Evolutionary conservation across 768 basidiomycete species (phyloP), one percentile per base, ranked within the genome.

Genomic region (Austroboletus eburneus): DNA sequence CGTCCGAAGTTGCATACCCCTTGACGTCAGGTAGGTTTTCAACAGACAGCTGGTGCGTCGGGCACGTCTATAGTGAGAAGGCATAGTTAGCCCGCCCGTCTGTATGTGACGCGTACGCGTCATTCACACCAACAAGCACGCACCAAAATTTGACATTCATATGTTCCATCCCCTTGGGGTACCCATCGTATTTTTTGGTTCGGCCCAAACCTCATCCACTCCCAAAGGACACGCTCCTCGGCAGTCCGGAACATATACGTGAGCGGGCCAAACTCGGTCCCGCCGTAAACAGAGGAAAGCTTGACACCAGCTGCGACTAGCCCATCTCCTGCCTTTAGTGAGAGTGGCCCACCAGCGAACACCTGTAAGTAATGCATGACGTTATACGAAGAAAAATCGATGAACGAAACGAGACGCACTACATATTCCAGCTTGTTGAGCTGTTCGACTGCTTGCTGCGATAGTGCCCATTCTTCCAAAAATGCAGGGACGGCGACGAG

Each of bases 1-100:
- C n/a, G n/a, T 77, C 76, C 3, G 67, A 69, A 10, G 69, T 75
- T 2, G 69, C 69, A 39, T 75, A 76, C 12, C 75, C 75, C 34
- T 53, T 58, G 5, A 62, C 58, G 29, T 77, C 67, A 3, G 54
- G 49, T 5, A 73, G 21, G 39, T 74, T 74, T 22, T 68, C 63
- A 3, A 68, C 54, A 3, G 63, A 55, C 1, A 61, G 49, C 13
- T 55, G 52, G 46, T 68, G 63, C 4, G 39, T 66, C 5, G 63
- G 51, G 21, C 42, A 57, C 10, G 56, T 55, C 70, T 71, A 18
- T 14, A 44, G 18, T 5, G 10, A 17, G 13, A 32, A 32, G 14
- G 13, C 7, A 32, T 13, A 4, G 13, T 10, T 4, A 32, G 30
- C 30, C 4, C 30, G 7, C 6, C 25, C 25, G 10, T 27, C 10